Base-by-base conservation (phyloP, 352 stramenopile species). In the Peronospora destructor region DNA sequence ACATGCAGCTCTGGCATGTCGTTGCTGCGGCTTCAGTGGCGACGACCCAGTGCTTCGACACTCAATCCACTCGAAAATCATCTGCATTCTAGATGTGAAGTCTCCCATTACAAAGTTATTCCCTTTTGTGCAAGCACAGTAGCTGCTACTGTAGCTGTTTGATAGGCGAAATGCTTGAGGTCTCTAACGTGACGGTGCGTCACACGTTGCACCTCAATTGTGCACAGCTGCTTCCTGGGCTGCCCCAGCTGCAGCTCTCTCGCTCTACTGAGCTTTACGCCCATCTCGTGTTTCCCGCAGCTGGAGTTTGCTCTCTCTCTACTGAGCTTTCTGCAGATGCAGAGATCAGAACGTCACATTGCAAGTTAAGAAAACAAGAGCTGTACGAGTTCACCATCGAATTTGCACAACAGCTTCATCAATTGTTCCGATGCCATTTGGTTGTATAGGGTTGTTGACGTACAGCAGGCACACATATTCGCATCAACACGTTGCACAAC, bases 361-460 rank as follows among this genome's bases (percentile, higher is more conserved):
- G 14, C 45, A 58, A 14, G 16, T 45, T 45, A 12, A 48, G 51
- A 53, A 66, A 44, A 39, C 51, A 56, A 46, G 39, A 47, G n/a
- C n/a, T n/a, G n/a, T n/a, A n/a, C n/a, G n/a, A n/a, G 42, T 42
- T 51, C 28, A 21, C 51, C 45, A 65, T 61, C 52, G 17, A 12
- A 14, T 13, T 35, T 48, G 44, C 50, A 61, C 50, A 60, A 48
- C 45, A 64, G 50, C 56, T 56, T 60, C 37, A 45, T 64, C 50
- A 64, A 60, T 50, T 60, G 60, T 28, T 26, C 44, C 59, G 59
- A 45, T 26, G n/a, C n/a, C 56, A 52, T 30, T 56, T 45, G 43
- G n/a, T 47, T 16, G 19, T 35, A 34, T 49, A 28, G n/a, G 39
- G 34, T 25, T 60, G 44, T 56, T 60, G 56, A 60, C 45, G 56